Evolutionary conservation across 805 yeast species (phyloP).

Genomic region (Schwanniomyces pseudopolymorphus): DNA sequence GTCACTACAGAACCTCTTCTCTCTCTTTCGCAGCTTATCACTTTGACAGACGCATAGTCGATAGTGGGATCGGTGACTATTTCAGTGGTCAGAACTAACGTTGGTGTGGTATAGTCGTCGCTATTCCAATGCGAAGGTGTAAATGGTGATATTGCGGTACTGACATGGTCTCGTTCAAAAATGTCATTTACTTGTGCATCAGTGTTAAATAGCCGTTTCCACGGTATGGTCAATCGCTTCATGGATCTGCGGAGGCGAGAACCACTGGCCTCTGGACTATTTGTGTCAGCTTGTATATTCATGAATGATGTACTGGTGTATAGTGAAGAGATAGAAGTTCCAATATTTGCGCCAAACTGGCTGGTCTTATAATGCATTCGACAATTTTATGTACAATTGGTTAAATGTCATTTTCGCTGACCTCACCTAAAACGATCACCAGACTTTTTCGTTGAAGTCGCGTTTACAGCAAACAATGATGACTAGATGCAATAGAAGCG

Average conservation of each 20-base stretch:
- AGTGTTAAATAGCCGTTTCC: neutral
- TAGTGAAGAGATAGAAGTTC: neutral
- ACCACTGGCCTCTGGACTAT: neutral
- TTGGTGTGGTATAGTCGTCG: constrained; percentile 31
- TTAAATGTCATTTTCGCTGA: neutral
- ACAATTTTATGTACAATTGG: neutral
- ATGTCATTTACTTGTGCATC: neutral
- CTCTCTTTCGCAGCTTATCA: constrained; percentile 20
- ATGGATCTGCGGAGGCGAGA: neutral
- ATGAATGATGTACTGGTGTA: neutral
- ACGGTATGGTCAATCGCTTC: neutral
- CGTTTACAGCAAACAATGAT: neutral
- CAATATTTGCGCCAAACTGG: no score
- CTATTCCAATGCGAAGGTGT: constrained; percentile 23
- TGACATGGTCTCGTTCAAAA: constrained; percentile 5
- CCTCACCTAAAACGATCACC: neutral
- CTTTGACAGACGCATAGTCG: constrained; percentile 20
- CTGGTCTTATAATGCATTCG: neutral
- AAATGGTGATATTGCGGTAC: neutral
- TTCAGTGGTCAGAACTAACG: constrained; percentile 31
- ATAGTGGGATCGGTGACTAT: constrained; percentile 26
- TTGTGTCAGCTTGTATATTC: neutral
- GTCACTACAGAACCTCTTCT: constrained; percentile 23
- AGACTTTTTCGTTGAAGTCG: neutral
- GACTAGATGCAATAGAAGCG: neutral